Conservation (phyloP, 768 basidiomycete genomes). For the Phylloporus sp. region DNA sequence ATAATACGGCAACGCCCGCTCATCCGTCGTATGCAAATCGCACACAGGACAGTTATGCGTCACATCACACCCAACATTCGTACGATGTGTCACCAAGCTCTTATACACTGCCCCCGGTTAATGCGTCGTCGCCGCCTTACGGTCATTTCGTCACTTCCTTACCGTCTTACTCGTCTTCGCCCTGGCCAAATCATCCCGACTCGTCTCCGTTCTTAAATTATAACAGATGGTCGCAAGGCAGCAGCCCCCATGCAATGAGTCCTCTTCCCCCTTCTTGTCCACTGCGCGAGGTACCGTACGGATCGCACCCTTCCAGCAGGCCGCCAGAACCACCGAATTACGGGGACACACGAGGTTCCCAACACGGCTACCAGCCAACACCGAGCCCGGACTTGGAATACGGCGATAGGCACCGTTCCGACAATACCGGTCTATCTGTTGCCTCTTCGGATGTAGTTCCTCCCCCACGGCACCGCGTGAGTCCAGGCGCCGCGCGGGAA, state of each 20-base stretch:
- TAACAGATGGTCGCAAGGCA: slow-evolving; percentile 27
- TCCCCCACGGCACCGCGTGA: slow-evolving; percentile 51
- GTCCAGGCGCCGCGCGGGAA: slow-evolving; percentile 48
- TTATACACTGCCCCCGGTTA: slow-evolving; percentile 32
- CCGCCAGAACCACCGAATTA: slow-evolving; percentile 33
- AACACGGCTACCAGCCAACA: slow-evolving; percentile 37
- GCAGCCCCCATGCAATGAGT: slow-evolving; percentile 25
- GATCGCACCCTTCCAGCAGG: slow-evolving; percentile 32
- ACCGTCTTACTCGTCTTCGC: slow-evolving; percentile 25
- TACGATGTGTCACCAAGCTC: slow-evolving; percentile 27
- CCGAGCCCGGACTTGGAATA: slow-evolving; percentile 38
- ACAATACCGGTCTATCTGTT: slow-evolving; percentile 25
- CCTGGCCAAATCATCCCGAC: slow-evolving; percentile 27
- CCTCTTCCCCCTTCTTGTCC: slow-evolving; percentile 24
- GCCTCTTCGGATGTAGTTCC: slow-evolving; percentile 45
- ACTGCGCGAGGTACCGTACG: slow-evolving; percentile 28
- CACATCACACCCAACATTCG: slow-evolving; percentile 22
- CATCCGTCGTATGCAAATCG: slow-evolving; percentile 26
- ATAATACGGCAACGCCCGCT: slow-evolving; percentile 12
- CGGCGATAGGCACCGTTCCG: slow-evolving; percentile 31
- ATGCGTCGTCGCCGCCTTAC: slow-evolving; percentile 25
- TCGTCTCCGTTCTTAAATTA: slow-evolving; percentile 28
- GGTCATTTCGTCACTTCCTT: slow-evolving; percentile 21
- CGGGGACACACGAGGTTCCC: slow-evolving; percentile 24
- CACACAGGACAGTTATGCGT: slow-evolving; percentile 23